A percentile compares a stretch with the other conserved stretches of the same genome.
phyloP scores from a whole-genome alignment of 192 early-diverging fungal genomes.

The Linnemannia hyalina region DNA sequence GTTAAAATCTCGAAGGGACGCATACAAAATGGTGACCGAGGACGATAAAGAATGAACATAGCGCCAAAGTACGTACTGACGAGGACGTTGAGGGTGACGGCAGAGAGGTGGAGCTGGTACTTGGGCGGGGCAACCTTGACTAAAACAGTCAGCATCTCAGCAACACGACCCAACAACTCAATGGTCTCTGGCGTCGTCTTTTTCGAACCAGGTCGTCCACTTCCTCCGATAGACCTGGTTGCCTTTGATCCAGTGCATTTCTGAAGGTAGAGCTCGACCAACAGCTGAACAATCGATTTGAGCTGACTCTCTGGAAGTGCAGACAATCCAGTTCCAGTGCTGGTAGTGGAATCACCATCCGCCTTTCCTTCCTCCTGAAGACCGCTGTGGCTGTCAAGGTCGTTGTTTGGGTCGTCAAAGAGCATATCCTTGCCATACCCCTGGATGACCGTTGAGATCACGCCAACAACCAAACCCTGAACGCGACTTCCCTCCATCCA shows the following conservation, averaged over 20 bases:
- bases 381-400: not conserved
- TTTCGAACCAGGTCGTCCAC: constrained; percentile 9
- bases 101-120: constrained; percentile 62
- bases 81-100: constrained; percentile 66
- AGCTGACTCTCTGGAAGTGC: constrained; percentile 27
- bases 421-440: constrained; percentile 40
- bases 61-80: constrained; percentile 41
- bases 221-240: constrained; percentile 8
- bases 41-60: not conserved
- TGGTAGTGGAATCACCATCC: constrained; percentile 5
- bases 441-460: constrained; percentile 40
- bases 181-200: constrained; percentile 43
- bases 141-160: constrained; percentile 62
- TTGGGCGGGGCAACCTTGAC: constrained; percentile 58
- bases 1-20: not conserved
- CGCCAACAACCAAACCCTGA: constrained; percentile 65
- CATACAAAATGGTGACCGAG: not conserved
- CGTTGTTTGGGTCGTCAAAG: constrained; percentile 13
- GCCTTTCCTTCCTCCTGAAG: not conserved
- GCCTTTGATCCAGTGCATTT: constrained; percentile 20
- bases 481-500: constrained; percentile 76
- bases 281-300: constrained; percentile 36
- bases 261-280: constrained; percentile 40
- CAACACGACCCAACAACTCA: constrained; percentile 47
- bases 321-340: not conserved